Conservation (phyloP, 306 rosid genomes). For the Pterocarpus santalinus region DNA sequence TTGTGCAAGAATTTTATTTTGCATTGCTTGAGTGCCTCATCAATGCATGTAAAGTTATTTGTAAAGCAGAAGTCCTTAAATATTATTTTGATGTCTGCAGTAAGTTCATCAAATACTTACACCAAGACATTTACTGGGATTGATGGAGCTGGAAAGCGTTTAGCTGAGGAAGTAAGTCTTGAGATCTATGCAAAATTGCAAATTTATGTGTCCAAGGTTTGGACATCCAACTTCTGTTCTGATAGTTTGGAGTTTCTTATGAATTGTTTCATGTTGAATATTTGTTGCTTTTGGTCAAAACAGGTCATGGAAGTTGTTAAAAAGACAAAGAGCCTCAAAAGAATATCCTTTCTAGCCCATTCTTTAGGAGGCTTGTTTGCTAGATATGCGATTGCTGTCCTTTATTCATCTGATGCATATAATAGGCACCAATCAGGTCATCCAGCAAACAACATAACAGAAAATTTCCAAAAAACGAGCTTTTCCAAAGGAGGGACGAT, state of each 20-base stretch:
- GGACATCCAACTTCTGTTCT: conserved; percentile 21
- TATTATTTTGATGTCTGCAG: conserved; percentile 62
- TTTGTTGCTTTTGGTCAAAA: conserved; percentile 46
- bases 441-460: conserved; percentile 41
- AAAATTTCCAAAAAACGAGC: conserved; percentile 47
- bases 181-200: conserved; percentile 44
- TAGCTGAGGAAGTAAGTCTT: conserved; percentile 90
- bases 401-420: conserved; percentile 59
- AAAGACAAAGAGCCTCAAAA: conserved; percentile 76
- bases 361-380: conserved; percentile 97
- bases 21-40: conserved; percentile 39
- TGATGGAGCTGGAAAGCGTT: conserved; percentile 93
- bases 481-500: conserved; percentile 68
- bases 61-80: conserved; percentile 41
- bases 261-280: conserved; percentile 45
- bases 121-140: conserved; percentile 92
- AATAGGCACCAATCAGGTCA: conserved; percentile 52
- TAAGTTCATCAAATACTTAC: conserved; percentile 83
- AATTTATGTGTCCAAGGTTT: conserved; percentile 41
- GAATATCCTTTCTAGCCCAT: conserved; percentile 91
- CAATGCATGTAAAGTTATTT: conserved; percentile 28
- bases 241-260: conserved; percentile 36
- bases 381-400: conserved; percentile 85
- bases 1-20: conserved; percentile 27
- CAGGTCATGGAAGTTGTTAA: conserved; percentile 87